Conservation (phyloP, 1,139 yeast species). For the Pichia sp. region DNA sequence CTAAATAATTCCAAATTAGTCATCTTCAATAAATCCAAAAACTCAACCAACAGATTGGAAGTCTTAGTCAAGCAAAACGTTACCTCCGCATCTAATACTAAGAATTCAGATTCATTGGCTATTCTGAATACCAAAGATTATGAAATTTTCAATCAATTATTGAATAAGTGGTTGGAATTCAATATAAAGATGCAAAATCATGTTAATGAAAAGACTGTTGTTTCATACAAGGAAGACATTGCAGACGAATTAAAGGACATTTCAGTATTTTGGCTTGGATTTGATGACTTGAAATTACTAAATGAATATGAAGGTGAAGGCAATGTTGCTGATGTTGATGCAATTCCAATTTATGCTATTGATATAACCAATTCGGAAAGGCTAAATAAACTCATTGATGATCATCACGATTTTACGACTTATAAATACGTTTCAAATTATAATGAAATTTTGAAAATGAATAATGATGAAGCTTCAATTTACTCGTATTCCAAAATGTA, state of each 20-base stretch:
- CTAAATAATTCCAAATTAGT: slow-evolving; percentile 7
- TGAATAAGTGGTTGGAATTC: slow-evolving; percentile 7
- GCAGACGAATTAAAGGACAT: slow-evolving; percentile 5
- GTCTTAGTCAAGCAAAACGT: slow-evolving; percentile 1
- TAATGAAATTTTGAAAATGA: slow-evolving; percentile 30
- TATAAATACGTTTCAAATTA: slow-evolving; percentile 12
- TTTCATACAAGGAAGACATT: not conserved
- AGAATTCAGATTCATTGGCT: not conserved
- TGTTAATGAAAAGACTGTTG: not conserved
- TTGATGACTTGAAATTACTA: slow-evolving; percentile 6
- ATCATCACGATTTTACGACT: not conserved
- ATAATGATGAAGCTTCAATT: slow-evolving; percentile 51
- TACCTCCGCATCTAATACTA: not conserved
- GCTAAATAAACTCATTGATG: slow-evolving; percentile 1
- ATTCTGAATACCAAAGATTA: not conserved
- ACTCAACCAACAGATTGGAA: slow-evolving; percentile 2
- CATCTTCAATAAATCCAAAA: slow-evolving; percentile 5
- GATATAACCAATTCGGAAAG: slow-evolving; percentile 41
- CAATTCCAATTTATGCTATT: slow-evolving; percentile 59
- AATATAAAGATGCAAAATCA: slow-evolving; percentile 4
- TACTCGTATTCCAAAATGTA: slow-evolving; percentile 81
- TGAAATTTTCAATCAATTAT: not conserved
- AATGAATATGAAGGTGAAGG: slow-evolving; percentile 40
- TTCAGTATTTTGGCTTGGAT: slow-evolving; percentile 13
- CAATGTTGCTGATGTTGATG: slow-evolving; percentile 45